phyloP scores from a whole-genome alignment of 495 filamentous ascomycete species.

The Talaromyces borbonicus region DNA sequence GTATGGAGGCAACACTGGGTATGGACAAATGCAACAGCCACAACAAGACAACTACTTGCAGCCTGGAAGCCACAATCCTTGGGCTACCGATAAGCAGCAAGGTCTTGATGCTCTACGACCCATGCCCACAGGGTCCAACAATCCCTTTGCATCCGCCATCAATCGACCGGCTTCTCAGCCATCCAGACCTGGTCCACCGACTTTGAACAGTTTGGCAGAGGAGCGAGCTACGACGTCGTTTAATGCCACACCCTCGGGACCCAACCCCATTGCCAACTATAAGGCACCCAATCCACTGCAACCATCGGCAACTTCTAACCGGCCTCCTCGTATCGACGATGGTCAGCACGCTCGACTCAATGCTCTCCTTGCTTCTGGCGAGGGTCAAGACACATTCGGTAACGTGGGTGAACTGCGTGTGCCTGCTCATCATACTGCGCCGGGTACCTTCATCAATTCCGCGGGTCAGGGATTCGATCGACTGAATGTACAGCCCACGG shows the following conservation, averaged over 20 bases:
- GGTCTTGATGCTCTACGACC: constrained; percentile 36
- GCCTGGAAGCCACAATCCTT: constrained; percentile 80
- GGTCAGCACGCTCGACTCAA: constrained; percentile 84
- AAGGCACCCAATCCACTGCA: constrained; percentile 38
- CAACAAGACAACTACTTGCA: constrained; percentile 50
- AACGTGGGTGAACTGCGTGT: constrained; percentile 93
- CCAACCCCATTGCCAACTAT: constrained; percentile 45
- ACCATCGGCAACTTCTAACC: constrained; percentile 18
- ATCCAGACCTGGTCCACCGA: constrained; percentile 46
- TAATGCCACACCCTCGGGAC: constrained; percentile 23
- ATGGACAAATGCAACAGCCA: constrained; percentile 37
- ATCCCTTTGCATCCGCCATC: constrained; percentile 87
- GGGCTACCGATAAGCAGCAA: constrained; percentile 35
- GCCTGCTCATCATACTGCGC: constrained; percentile 92
- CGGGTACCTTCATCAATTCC: constrained; percentile 93
- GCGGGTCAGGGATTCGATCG: constrained; percentile 67
- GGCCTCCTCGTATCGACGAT: constrained; percentile 39
- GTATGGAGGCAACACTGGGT: constrained; percentile 44
- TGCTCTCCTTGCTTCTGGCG: constrained; percentile 74
- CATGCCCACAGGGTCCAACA: constrained; percentile 83
- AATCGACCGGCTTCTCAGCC: constrained; percentile 37
- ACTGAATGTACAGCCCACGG: constrained; percentile 63
- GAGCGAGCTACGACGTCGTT: constrained; percentile 54
- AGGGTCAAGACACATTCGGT: constrained; percentile 94
- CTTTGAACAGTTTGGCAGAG: constrained; percentile 60